Base-by-base conservation (phyloP, 495 filamentous ascomycete genomes). In the Viridothelium virens region DNA sequence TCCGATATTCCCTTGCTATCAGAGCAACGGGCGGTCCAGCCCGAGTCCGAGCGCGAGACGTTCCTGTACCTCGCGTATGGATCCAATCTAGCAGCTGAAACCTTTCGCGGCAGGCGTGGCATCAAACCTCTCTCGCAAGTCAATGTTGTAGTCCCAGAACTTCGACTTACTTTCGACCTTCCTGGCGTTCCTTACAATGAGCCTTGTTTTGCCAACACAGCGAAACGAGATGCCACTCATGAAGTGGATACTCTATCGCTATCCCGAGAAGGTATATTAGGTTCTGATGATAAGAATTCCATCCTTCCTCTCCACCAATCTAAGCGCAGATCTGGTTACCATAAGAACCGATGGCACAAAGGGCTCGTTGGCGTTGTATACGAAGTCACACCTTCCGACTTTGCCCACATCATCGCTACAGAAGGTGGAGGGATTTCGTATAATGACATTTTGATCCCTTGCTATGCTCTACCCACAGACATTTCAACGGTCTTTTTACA, bases 1-100 rank as follows among this genome's bases (percentile, higher is more conserved):
- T 3, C 53, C 53, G 31, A 59, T 36, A 59, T 59, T 36, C 53
- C 53, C 7, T 14, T 59, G 53, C 53, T 59, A 18, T 34, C 53
- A 10, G 31, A 59, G 11, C 53, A 59, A 59, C 53, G 53, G 14
- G 53, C 53, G 7, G 7, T 36, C 6, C 53, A 56, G 25, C n/a
- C 64, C 39, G 68, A 66, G 16, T 31, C 56, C 3, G 44, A 72
- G 25, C 61, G 71, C 9, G 64, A 80, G 36, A 91, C 90, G 2
- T 80, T 96, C 62, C 82, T 96, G 56, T 98, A 97, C 78, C 85
- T 98, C 11, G 94, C 94, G 47, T 98, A 98, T 70, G 94, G 94
- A 68, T 96, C 92, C 62, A 98, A 97, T 74, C 83, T 98, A 65
- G 82, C 79, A 63, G 80, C 86, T 18, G 74, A 87, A 71, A 91